A percentile compares a stretch with the other conserved stretches of the same genome.
Conservation (phyloP, 140 eudicot genomes). For the Anethum foeniculum region DNA sequence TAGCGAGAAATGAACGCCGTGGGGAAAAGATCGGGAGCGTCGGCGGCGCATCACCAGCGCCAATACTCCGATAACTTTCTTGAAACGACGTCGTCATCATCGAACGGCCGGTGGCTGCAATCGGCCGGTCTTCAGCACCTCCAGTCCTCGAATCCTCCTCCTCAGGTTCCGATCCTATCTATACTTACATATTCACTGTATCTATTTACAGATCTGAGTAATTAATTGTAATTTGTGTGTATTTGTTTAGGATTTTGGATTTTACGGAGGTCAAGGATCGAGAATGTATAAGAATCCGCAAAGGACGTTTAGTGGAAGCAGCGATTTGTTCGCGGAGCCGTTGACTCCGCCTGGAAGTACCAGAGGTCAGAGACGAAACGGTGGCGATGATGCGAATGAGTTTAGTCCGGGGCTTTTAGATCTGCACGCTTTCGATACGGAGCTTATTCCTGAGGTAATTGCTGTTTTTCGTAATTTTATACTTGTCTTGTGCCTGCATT, state of each 20-base stretch:
- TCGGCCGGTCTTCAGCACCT: slow-evolving; percentile 87
- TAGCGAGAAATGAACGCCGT: slow-evolving; percentile 51
- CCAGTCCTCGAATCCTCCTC: slow-evolving; percentile 44
- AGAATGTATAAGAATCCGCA: slow-evolving; percentile 56
- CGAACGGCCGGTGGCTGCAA: slow-evolving; percentile 82
- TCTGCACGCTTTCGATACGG: slow-evolving; percentile 93
- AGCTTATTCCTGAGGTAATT: slow-evolving; percentile 77
- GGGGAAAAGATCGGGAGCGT: slow-evolving; percentile 73
- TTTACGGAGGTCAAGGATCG: slow-evolving; percentile 64
- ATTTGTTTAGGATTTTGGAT: slow-evolving; percentile 66
- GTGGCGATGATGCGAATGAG: slow-evolving; percentile 46
- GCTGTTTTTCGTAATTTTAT: background rate
- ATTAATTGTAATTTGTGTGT: background rate
- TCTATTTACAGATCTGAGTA: slow-evolving; percentile 35
- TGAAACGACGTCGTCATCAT: slow-evolving; percentile 38
- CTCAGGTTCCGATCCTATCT: slow-evolving; percentile 29
- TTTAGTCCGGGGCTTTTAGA: slow-evolving; percentile 90
- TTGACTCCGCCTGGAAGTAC: slow-evolving; percentile 55
- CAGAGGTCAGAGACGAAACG: slow-evolving; percentile 32
- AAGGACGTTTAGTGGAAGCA: slow-evolving; percentile 56
- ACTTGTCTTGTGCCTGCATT: background rate
- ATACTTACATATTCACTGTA: background rate
- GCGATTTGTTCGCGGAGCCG: slow-evolving; percentile 59
- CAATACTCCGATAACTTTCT: slow-evolving; percentile 73
- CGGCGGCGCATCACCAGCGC: slow-evolving; percentile 77